A percentile compares a stretch with the other conserved stretches of the same genome.
Conservation (phyloP, 1,139 yeast species). For the Saccharomyces hybrid region DNA sequence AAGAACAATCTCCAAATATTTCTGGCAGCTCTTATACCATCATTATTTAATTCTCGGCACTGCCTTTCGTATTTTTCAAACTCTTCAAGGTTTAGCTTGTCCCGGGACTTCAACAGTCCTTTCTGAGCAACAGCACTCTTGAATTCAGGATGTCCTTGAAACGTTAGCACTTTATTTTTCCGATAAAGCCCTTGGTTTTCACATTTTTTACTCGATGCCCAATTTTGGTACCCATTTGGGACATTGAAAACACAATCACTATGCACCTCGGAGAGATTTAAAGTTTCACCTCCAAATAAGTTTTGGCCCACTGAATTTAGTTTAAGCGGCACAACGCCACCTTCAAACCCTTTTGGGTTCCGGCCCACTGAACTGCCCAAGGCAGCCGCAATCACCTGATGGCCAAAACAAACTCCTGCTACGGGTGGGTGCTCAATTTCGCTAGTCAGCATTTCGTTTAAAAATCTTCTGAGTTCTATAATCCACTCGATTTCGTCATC, state of each 20-base stretch:
- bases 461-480: conserved; percentile 35
- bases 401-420: conserved; percentile 79
- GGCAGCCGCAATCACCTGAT: conserved; percentile 64
- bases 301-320: conserved; percentile 37
- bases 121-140: conserved; percentile 29
- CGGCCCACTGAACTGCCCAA: conserved; percentile 54
- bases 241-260: conserved; percentile 55
- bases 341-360: conserved; percentile 65
- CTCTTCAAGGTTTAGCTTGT: conserved; percentile 2
- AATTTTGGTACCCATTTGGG: conserved; percentile 38
- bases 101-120: conserved; percentile 5
- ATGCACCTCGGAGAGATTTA: conserved; percentile 57
- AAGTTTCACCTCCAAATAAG: conserved; percentile 32
- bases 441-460: conserved; percentile 26
- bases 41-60: conserved; percentile 7
- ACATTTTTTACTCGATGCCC: conserved; percentile 52
- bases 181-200: conserved; percentile 54
- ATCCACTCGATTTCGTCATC: conserved; percentile 41
- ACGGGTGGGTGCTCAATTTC: conserved; percentile 33
- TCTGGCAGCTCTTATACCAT: conserved; percentile 14
- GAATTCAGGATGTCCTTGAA: conserved; percentile 92
- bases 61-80: conserved; percentile 4
- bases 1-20: conserved; percentile 14
- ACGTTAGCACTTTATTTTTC: conserved; percentile 45
- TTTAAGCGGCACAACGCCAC: conserved; percentile 49